Conservation (phyloP, 2,329 filamentous ascomycete genomes). For the Fusarium praegraminearum region DNA sequence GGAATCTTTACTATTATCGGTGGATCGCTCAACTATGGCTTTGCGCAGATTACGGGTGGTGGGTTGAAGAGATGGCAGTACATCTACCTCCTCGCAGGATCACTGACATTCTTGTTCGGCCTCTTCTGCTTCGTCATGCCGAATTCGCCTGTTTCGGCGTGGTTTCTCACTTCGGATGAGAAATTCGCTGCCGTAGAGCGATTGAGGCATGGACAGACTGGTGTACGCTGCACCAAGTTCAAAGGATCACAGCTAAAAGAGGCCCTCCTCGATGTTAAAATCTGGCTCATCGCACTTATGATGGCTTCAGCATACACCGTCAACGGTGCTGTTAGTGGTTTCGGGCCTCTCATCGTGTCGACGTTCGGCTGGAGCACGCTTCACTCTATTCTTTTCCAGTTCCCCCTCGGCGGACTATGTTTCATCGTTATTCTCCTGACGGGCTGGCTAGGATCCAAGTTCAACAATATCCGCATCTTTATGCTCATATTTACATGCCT, state of each 20-base stretch:
- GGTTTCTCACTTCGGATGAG: slow-evolving; percentile 75
- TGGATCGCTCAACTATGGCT: slow-evolving; percentile 74
- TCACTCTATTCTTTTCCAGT: slow-evolving; percentile 78
- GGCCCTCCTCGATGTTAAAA: slow-evolving; percentile 68
- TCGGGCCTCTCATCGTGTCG: slow-evolving; percentile 77
- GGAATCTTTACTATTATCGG: slow-evolving; percentile 73
- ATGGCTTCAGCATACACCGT: slow-evolving; percentile 79
- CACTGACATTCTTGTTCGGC: slow-evolving; percentile 73
- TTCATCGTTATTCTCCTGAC: slow-evolving; percentile 74
- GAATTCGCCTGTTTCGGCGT: slow-evolving; percentile 73
- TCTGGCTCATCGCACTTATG: slow-evolving; percentile 74
- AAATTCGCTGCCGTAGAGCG: slow-evolving; percentile 73
- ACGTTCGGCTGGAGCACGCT: slow-evolving; percentile 76
- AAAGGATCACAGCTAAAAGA: slow-evolving; percentile 71
- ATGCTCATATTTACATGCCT: slow-evolving; percentile 75
- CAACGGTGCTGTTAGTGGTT: slow-evolving; percentile 77
- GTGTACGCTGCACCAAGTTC: slow-evolving; percentile 70
- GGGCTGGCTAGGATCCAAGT: slow-evolving; percentile 71
- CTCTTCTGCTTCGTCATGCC: slow-evolving; percentile 74
- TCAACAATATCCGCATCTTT: slow-evolving; percentile 72
- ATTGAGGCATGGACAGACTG: slow-evolving; percentile 71
- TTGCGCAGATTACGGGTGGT: slow-evolving; percentile 70
- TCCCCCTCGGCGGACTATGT: slow-evolving; percentile 78
- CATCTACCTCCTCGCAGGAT: slow-evolving; percentile 75
- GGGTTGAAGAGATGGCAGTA: slow-evolving; percentile 74